Base-by-base conservation (phyloP, 2,329 filamentous ascomycete species). In the Aspergillus pseudoviridinutans region DNA sequence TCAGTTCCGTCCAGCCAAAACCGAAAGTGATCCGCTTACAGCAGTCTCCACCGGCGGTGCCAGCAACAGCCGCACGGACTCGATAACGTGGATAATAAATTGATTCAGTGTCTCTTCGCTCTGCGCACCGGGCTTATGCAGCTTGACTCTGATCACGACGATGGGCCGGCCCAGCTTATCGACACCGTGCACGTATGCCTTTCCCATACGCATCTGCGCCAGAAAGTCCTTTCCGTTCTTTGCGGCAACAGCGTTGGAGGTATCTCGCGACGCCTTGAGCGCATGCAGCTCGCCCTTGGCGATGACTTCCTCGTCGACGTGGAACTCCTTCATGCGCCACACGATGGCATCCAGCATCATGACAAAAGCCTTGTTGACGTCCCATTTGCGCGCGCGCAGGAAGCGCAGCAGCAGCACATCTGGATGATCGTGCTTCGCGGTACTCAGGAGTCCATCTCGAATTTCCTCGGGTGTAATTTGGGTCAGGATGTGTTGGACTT, bases 261-360 rank as follows among this genome's bases (percentile, higher is more conserved):
- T 53, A 58, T 81, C 83, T 58, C 84, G 82, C 35, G 82, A 80
- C 52, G 86, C 82, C 38, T 80, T 74, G 5, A 87, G 66, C 10
- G 89, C 86, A 27, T 81, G 81, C 20, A 82, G 82, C 71, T 96
- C 91, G 44, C 91, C 90, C 32, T 85, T 84, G 57, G 78, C 77
- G 80, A 95, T 88, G 62, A 97, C 87, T 62, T 94, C 89, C 54
- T 90, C 87, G 68, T 97, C 94, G 17, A 97, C 90, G 61, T 89
- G 85, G 82, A 92, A 88, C 59, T 94, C 89, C 32, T 84, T 82
- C 38, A 85, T 78, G 57, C 93, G 85, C 93, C 93, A 97, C 71
- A 90, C 87, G 83, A 97, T 89, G 0, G 93, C 93, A 2, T 90
- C 89, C 49, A 97, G 82, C 74, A 96, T 80, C 93, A 97, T 97